Evolutionary conservation across 1,139 yeast genomes (phyloP).

Genomic region (Magnusiomyces magnusii): DNA sequence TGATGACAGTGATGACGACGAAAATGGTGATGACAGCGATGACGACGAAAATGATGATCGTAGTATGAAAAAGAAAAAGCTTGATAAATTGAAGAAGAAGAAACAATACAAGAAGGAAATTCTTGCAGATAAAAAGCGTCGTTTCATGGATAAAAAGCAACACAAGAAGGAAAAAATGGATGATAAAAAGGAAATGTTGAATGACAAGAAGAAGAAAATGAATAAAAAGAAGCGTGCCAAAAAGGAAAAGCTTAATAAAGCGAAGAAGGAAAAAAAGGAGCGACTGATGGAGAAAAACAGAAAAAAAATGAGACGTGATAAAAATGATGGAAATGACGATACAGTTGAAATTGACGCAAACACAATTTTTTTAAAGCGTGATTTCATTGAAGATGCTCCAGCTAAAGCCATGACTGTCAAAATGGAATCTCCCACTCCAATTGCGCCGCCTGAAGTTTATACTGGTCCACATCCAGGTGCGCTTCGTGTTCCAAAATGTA

Average conservation of each 20-base stretch:
- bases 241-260: not conserved
- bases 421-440: not conserved
- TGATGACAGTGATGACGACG: not conserved
- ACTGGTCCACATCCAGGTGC: slow-evolving; percentile 4
- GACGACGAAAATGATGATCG: not conserved
- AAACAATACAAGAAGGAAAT: not conserved
- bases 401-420: not conserved
- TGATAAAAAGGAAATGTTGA: not conserved
- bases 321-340: not conserved
- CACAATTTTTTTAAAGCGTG: not conserved
- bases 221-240: not conserved
- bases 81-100: not conserved
- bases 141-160: not conserved
- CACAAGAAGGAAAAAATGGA: not conserved
- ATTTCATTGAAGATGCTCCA: not conserved
- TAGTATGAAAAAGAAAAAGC: not conserved
- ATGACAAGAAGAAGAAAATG: not conserved
- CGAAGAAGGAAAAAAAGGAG: not conserved
- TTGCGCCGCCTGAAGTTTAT: slow-evolving; percentile 1
- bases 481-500: not conserved
- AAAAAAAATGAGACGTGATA: not conserved
- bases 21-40: not conserved
- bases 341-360: not conserved
- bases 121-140: not conserved
- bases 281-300: not conserved